Conservation (phyloP, 495 filamentous ascomycete species). For the Hypoxylon perforatum region DNA sequence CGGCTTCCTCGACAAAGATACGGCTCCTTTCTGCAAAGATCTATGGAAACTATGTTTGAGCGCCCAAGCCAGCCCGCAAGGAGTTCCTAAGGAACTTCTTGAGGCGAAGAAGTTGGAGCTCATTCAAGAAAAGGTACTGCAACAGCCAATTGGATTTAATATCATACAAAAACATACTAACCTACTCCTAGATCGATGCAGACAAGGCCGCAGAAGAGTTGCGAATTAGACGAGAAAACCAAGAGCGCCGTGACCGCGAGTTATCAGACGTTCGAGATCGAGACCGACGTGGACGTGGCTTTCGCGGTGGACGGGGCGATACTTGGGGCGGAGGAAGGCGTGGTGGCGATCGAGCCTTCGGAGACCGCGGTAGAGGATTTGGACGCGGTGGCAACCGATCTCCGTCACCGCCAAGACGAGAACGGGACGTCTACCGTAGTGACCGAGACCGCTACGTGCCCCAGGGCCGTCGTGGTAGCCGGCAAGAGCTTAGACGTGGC, state of each 20-base stretch:
- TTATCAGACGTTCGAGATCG: conserved; percentile 74
- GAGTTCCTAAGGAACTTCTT: conserved; percentile 91
- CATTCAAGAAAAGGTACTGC: conserved; percentile 85
- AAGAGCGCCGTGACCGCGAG: conserved; percentile 66
- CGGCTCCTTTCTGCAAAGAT: conserved; percentile 89
- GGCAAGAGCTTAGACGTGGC: conserved; percentile 47
- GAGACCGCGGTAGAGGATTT: conserved; percentile 56
- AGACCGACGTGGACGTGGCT: conserved; percentile 78
- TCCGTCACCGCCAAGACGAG: conserved; percentile 68
- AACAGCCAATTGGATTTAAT: conserved; percentile 1
- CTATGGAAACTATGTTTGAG: conserved; percentile 92
- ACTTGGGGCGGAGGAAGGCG: conserved; percentile 57
- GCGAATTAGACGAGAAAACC: conserved; percentile 69
- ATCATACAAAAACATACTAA: conserved; percentile 19
- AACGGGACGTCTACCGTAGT: conserved; percentile 52
- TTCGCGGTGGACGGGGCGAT: conserved; percentile 65
- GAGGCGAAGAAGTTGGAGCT: conserved; percentile 97
- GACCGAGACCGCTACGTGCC: conserved; percentile 64
- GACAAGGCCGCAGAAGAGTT: conserved; percentile 84
- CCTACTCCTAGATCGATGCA: conserved; percentile 72
- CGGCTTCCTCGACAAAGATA: conserved; percentile 95
- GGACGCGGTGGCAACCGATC: conserved; percentile 63
- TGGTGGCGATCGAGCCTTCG: conserved; percentile 61
- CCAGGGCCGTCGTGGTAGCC: conserved; percentile 52
- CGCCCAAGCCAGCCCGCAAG: conserved; percentile 86